These are phyloP conservation scores for Ceratocystiopsis brevicomis DNA, from an alignment of 2,329 filamentous ascomycete genomes.

Conservation along the genomic window DNA sequence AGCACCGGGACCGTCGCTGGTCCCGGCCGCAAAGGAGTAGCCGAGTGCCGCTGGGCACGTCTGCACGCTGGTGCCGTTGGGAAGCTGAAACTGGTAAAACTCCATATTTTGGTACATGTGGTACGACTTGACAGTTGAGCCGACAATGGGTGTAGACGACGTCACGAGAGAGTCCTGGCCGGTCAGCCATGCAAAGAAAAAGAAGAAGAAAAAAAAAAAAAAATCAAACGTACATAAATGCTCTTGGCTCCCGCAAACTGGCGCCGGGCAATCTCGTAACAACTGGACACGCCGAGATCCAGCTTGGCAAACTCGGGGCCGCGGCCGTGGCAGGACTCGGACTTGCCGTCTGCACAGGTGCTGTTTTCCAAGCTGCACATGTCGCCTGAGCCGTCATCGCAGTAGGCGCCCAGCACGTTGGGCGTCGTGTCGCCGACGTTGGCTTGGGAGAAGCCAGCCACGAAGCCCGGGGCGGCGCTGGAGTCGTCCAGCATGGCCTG, in stretches of 20 bases:
- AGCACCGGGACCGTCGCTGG: slow-evolving; percentile 72
- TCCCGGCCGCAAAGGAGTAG: slow-evolving; percentile 84
- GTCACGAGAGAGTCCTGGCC: slow-evolving; percentile 30
- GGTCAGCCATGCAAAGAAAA: neutral
- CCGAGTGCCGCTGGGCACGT: slow-evolving; percentile 81
- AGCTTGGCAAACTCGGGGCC: slow-evolving; percentile 49
- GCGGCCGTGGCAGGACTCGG: slow-evolving; percentile 52
- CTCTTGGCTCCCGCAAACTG: slow-evolving; percentile 42
- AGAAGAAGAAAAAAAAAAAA: neutral
- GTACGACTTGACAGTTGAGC: slow-evolving; percentile 55
- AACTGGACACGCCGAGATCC: slow-evolving; percentile 55
- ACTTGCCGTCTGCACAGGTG: slow-evolving; percentile 55
- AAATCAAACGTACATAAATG: slow-evolving; percentile 17
- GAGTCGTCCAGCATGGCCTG: slow-evolving; percentile 36
- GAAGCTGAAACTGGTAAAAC: slow-evolving; percentile 51
- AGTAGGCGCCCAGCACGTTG: slow-evolving; percentile 68
- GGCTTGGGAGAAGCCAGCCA: slow-evolving; percentile 79
- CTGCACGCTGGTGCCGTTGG: slow-evolving; percentile 46
- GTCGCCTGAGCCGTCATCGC: slow-evolving; percentile 61
- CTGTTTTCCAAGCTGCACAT: slow-evolving; percentile 63
- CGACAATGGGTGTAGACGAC: slow-evolving; percentile 32
- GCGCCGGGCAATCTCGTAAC: slow-evolving; percentile 57
- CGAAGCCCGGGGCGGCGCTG: slow-evolving; percentile 39
- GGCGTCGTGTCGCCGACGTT: slow-evolving; percentile 82
- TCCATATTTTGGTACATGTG: slow-evolving; percentile 76